phyloP scores from a whole-genome alignment of 371 early-diverging fungal genomes.

The Rhizopus arrhizus region DNA sequence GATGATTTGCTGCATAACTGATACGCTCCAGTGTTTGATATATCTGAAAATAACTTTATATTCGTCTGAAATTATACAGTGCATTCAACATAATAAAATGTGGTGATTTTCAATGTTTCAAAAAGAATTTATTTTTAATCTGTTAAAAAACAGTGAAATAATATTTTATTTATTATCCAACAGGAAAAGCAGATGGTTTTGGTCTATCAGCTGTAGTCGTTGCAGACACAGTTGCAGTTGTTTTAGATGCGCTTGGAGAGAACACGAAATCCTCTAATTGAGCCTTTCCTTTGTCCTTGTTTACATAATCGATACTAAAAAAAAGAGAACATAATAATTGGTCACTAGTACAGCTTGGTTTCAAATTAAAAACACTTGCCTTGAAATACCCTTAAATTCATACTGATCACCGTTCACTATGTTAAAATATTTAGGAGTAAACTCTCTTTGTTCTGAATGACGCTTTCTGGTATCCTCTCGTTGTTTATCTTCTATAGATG shows the following conservation, averaged over 20 bases:
- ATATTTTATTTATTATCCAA: not conserved
- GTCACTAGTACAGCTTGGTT: not conserved
- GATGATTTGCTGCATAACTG: no score
- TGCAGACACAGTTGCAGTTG: not conserved
- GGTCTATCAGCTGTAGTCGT: slow-evolving; percentile 1
- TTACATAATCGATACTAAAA: slow-evolving; percentile 25
- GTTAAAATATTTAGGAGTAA: slow-evolving; percentile 59
- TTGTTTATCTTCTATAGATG: slow-evolving; percentile 83
- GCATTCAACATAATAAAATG: no score
- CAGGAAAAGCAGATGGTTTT: not conserved
- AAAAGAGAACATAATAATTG: not conserved
- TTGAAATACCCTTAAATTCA: slow-evolving; percentile 29
- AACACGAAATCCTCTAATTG: slow-evolving; percentile 21
- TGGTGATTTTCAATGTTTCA: no score
- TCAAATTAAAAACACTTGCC: slow-evolving; percentile 10
- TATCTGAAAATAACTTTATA: no score
- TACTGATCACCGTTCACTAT: slow-evolving; percentile 31
- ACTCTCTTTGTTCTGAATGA: slow-evolving; percentile 51
- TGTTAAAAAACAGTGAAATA: not conserved
- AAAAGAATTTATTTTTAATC: no score
- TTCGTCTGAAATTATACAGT: no score
- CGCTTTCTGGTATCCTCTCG: slow-evolving; percentile 69
- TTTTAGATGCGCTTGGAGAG: slow-evolving; percentile 5
- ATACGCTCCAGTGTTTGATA: no score
- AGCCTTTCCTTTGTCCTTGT: slow-evolving; percentile 21